phyloP scores from a whole-genome alignment of 305 asterid genomes.

The Plantago coronopus region DNA sequence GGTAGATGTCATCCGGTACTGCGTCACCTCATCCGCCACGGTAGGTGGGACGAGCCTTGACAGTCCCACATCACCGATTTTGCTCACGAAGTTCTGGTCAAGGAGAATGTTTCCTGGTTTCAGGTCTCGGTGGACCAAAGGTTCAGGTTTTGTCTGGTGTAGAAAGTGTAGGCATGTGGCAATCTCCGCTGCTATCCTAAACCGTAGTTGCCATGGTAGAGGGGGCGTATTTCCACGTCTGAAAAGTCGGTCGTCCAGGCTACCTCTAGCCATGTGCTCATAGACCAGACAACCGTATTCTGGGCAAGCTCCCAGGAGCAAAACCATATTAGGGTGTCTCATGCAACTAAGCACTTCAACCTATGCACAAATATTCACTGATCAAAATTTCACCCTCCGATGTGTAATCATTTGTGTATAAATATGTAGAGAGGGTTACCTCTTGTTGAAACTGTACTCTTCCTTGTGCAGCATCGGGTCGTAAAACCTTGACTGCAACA shows the following conservation, averaged over 20 bases:
- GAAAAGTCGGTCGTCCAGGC: slow-evolving; percentile 69
- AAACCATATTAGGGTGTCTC: slow-evolving; percentile 89
- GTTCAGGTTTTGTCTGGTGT: slow-evolving; percentile 86
- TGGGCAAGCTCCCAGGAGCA: slow-evolving; percentile 90
- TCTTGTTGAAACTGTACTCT: slow-evolving; percentile 76
- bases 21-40: slow-evolving; percentile 61
- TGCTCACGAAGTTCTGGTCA: slow-evolving; percentile 68
- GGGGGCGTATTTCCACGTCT: slow-evolving; percentile 42
- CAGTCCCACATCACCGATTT: slow-evolving; percentile 79
- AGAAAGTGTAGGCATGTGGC: slow-evolving; percentile 77
- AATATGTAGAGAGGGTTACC: slow-evolving; percentile 33
- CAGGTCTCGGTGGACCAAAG: slow-evolving; percentile 83
- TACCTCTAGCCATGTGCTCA: slow-evolving; percentile 81
- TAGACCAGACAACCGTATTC: slow-evolving; percentile 84
- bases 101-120: slow-evolving; percentile 81
- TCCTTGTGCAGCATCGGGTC: slow-evolving; percentile 90
- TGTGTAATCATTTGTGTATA: background rate
- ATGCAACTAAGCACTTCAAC: slow-evolving; percentile 77
- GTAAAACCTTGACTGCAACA: slow-evolving; percentile 75
- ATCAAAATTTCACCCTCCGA: background rate
- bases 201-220: slow-evolving; percentile 83
- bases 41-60: slow-evolving; percentile 83
- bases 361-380: slow-evolving; percentile 28
- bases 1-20: slow-evolving; percentile 71
- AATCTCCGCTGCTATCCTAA: slow-evolving; percentile 72